phyloP scores from a whole-genome alignment of 2,329 filamentous ascomycete species.

The Paecilomyces fulvus region DNA sequence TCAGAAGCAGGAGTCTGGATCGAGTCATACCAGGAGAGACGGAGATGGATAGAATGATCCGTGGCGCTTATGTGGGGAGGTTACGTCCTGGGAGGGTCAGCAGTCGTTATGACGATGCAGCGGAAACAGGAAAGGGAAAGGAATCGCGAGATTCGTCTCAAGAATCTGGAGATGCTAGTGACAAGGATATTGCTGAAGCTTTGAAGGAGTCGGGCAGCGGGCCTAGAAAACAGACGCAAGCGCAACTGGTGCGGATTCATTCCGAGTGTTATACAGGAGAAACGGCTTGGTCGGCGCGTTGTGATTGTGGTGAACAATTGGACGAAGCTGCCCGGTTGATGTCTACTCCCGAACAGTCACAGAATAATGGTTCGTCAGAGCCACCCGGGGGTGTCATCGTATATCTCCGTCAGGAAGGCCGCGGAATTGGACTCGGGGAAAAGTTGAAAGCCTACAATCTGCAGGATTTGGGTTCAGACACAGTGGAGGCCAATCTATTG shows the following conservation, averaged over 20 bases:
- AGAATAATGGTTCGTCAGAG: slow-evolving; percentile 24
- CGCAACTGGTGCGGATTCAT: slow-evolving; percentile 86
- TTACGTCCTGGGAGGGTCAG: slow-evolving; percentile 76
- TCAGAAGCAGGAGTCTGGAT: slow-evolving; percentile 59
- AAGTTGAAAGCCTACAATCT: slow-evolving; percentile 98
- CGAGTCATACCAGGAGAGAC: slow-evolving; percentile 38
- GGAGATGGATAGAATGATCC: slow-evolving; percentile 66
- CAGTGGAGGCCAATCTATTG: slow-evolving; percentile 88
- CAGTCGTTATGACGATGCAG: slow-evolving; percentile 52
- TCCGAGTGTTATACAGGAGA: slow-evolving; percentile 98
- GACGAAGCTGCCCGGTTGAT: slow-evolving; percentile 94
- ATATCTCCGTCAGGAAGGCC: slow-evolving; percentile 90
- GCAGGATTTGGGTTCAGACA: slow-evolving; percentile 94
- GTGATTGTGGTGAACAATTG: slow-evolving; percentile 94
- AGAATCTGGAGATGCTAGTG: neutral
- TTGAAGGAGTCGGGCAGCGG: neutral
- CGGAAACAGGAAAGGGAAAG: slow-evolving; percentile 3
- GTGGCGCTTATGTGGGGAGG: slow-evolving; percentile 84
- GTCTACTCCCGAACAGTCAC: slow-evolving; percentile 51
- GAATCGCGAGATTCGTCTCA: slow-evolving; percentile 7
- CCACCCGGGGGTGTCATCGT: slow-evolving; percentile 79
- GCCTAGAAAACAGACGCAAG: slow-evolving; percentile 14
- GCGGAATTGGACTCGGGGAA: slow-evolving; percentile 87
- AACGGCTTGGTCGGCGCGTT: slow-evolving; percentile 95
- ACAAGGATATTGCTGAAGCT: slow-evolving; percentile 8